Evolutionary conservation across 2,329 filamentous ascomycete genomes (phyloP).

Genomic region (Penicillium janthinellum): DNA sequence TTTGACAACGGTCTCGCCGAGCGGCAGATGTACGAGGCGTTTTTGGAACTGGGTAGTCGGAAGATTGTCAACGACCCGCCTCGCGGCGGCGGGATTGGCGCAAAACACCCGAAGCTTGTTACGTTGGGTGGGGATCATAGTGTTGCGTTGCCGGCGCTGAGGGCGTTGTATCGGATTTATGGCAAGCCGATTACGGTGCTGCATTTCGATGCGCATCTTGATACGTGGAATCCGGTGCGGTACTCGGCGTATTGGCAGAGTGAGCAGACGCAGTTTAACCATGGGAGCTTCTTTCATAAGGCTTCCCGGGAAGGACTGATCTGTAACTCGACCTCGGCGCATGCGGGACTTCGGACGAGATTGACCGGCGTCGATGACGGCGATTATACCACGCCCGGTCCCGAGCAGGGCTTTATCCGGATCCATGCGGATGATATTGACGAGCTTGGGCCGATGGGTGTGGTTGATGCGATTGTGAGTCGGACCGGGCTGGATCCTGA

Average conservation of each 20-base stretch:
- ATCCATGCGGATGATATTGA: slow-evolving; percentile 87
- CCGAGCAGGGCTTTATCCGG: slow-evolving; percentile 74
- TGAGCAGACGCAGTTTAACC: slow-evolving; percentile 75
- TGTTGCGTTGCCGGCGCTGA: slow-evolving; percentile 68
- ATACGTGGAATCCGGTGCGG: slow-evolving; percentile 78
- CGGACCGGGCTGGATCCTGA: slow-evolving; percentile 66
- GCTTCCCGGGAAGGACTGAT: slow-evolving; percentile 80
- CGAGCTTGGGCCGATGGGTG: slow-evolving; percentile 70
- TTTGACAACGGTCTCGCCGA: slow-evolving; percentile 83
- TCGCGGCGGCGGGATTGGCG: slow-evolving; percentile 35
- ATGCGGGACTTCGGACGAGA: slow-evolving; percentile 79
- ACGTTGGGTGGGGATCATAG: slow-evolving; percentile 75
- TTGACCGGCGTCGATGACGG: slow-evolving; percentile 66
- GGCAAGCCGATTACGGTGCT: slow-evolving; percentile 67
- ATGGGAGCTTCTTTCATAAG: slow-evolving; percentile 91
- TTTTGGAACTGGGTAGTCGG: slow-evolving; percentile 65
- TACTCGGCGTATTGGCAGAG: slow-evolving; percentile 77
- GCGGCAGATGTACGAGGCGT: slow-evolving; percentile 80
- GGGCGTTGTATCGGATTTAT: slow-evolving; percentile 65
- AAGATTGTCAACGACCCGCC: slow-evolving; percentile 39
- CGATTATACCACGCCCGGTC: slow-evolving; percentile 70
- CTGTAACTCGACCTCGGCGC: slow-evolving; percentile 71
- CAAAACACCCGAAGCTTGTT: slow-evolving; percentile 57
- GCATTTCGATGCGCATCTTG: slow-evolving; percentile 78
- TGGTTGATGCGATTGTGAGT: slow-evolving; percentile 70